Evolutionary conservation across 2,329 filamentous ascomycete species (phyloP).

Genomic region (Penicillium hordei): DNA sequence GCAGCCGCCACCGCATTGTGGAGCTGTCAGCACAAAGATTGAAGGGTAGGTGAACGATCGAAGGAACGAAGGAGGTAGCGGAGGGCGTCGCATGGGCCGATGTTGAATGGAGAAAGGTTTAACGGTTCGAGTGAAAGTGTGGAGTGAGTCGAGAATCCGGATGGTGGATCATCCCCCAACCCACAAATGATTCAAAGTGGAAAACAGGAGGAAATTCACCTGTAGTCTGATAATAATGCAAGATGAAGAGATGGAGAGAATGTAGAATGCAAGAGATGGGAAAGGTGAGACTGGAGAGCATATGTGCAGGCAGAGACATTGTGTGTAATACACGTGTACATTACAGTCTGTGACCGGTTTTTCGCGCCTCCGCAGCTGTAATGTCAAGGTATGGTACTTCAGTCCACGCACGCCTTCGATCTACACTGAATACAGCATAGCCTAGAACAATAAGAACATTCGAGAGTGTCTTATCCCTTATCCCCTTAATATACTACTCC

Average conservation of each 20-base stretch:
- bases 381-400: conserved; percentile 2
- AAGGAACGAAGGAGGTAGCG: background rate
- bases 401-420: conserved; percentile 1
- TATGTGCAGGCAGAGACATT: conserved; percentile 7
- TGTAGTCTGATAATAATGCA: background rate
- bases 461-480: background rate
- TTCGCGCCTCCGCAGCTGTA: background rate
- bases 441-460: conserved; percentile 4
- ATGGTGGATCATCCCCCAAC: conserved; percentile 27
- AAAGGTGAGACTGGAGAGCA: background rate
- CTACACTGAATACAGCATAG: background rate
- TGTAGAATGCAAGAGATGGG: conserved; percentile 3
- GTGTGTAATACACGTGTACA: conserved; percentile 23
- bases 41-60: background rate
- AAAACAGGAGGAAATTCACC: background rate
- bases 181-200: background rate
- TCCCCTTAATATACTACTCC: background rate
- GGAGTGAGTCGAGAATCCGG: conserved; percentile 23
- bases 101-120: background rate
- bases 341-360: conserved; percentile 5
- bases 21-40: conserved; percentile 37
- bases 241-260: background rate
- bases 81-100: conserved; percentile 12
- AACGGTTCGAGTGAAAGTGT: conserved; percentile 14
- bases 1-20: conserved; percentile 65